Base-by-base conservation (phyloP, 2,329 filamentous ascomycete genomes). In the Fusarium graminum region DNA sequence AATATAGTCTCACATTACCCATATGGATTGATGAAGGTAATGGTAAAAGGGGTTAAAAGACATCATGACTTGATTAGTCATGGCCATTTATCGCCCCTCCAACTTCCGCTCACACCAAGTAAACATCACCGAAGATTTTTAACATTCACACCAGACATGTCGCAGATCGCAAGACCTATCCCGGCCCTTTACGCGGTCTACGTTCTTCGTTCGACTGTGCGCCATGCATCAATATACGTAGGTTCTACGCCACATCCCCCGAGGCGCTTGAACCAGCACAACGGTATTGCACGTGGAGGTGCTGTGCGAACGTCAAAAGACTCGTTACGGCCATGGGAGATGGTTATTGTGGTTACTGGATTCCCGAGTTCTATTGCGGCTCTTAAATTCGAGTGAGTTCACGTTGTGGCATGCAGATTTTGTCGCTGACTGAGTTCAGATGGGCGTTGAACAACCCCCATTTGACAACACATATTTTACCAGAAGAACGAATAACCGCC, bases 181-280 rank as follows among this genome's bases (percentile, higher is more conserved):
- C 94, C 94, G 11, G 90, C 94, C 2, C 90, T 97, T 67, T 98
- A 98, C 75, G 93, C 92, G 69, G 96, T 95, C 75, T 98, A 99
- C 76, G 86, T 98, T 16, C 86, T 98, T 34, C 90, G 94, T 19
- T 97, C 94, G 0, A 93, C 90, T 1, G 85, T 93, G 11, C 85
- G 87, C 43, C 88, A 88, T 74, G 84, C 86, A 28, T 88, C 86
- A 4, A 84, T 94, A 28, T 99, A 99, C 78, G 90, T 98, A 53
- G 95, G 95, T 52, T 97, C 92, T 41, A 98, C 95, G 1, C 94
- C 94, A 0, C 89, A 97, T 74, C 94, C 95, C 40, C 88, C 89
- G 2, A 86, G 94, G 59, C 91, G 95, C 14, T 83, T 98, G 25
- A 89, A 88, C 63, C 95, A 98, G 77, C 95, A 99, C 80, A 99